Percentiles rank a stretch among this genome's conserved stretches.
These are phyloP conservation scores for Mitragyna speciosa DNA, from an alignment of 257 asterid species.

Conservation along the genomic window DNA sequence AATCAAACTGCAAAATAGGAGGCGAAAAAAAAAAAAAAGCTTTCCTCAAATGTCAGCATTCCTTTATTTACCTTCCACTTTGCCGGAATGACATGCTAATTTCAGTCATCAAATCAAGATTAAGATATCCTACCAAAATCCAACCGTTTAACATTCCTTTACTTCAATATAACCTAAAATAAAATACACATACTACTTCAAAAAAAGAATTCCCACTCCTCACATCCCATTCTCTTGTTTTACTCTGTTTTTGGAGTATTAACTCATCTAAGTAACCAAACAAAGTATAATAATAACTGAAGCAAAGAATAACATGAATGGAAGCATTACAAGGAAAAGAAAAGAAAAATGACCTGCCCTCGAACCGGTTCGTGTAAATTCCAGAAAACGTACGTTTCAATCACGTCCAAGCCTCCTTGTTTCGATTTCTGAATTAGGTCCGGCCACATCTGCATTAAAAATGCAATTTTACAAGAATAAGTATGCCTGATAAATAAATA, in stretches of 20 bases:
- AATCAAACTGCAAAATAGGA: slow-evolving; percentile 73
- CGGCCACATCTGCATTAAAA: slow-evolving; percentile 76
- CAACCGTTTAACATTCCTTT: not conserved
- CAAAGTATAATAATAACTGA: slow-evolving; percentile 18
- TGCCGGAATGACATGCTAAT: not conserved
- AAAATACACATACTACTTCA: too few species aligned
- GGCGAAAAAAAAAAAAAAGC: not conserved
- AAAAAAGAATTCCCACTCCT: too few species aligned
- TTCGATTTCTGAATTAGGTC: slow-evolving; percentile 77
- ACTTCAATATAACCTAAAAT: not conserved
- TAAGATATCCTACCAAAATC: not conserved
- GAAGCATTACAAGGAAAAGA: not conserved
- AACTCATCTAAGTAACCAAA: not conserved
- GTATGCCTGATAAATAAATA: too few species aligned
- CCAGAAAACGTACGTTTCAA: slow-evolving; percentile 88
- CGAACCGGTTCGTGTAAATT: slow-evolving; percentile 76
- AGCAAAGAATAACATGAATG: slow-evolving; percentile 31
- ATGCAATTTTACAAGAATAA: too few species aligned
- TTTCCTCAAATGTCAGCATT: slow-evolving; percentile 31
- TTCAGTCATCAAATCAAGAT: not conserved
- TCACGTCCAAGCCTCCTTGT: slow-evolving; percentile 81
- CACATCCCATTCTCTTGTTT: too few species aligned
- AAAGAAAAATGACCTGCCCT: slow-evolving; percentile 50
- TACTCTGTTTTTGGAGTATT: not conserved
- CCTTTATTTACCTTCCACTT: not conserved